Conservation (phyloP, 306 rosid genomes). For the Vachellia collinsii region DNA sequence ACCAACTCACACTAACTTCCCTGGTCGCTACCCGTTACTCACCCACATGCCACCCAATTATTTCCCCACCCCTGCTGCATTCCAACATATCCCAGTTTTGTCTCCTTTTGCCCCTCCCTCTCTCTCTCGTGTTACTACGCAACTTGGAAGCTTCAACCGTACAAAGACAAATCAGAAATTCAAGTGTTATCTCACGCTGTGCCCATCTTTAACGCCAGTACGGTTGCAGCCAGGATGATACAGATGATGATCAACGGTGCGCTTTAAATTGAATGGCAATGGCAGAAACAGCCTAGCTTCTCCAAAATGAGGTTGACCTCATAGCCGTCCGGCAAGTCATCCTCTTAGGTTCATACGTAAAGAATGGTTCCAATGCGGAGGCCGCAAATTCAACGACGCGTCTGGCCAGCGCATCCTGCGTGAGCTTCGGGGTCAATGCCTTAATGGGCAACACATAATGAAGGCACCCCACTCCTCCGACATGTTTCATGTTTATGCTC, state of each 20-base stretch:
- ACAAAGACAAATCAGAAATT: neutral
- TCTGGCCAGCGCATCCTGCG: neutral
- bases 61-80: neutral
- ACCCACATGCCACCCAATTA: neutral
- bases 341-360: too few relatives aligned
- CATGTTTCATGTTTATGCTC: neutral
- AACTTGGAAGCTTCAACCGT: neutral
- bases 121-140: neutral
- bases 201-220: neutral
- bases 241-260: too few relatives aligned
- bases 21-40: conserved; percentile 17
- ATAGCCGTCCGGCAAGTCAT: too few relatives aligned
- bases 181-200: neutral
- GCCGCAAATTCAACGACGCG: conserved; percentile 33
- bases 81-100: neutral
- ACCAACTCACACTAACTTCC: neutral
- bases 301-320: neutral
- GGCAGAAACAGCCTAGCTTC: neutral
- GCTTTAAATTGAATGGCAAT: too few relatives aligned
- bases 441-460: too few relatives aligned
- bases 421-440: neutral
- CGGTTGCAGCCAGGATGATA: neutral
- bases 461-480: neutral
- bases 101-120: neutral
- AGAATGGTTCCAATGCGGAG: neutral